A percentile compares a stretch with the other conserved stretches of the same genome.
Conservation (phyloP, 208 protist species). For the Crithidia brevicula region DNA sequence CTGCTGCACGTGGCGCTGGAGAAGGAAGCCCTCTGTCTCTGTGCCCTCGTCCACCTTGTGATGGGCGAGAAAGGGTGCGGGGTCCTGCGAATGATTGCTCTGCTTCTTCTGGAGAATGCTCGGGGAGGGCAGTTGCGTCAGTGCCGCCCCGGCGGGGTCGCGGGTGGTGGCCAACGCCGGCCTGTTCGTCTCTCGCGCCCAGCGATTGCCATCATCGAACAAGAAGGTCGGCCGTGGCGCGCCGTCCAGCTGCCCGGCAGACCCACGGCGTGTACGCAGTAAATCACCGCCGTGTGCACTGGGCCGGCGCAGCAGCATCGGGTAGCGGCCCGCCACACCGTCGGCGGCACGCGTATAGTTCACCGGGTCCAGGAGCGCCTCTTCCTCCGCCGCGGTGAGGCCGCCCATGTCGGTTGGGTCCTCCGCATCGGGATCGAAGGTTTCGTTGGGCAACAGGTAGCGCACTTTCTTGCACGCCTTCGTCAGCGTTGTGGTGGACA, state of each 20-base stretch:
- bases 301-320: constrained; percentile 33
- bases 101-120: constrained; percentile 11
- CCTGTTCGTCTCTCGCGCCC: constrained; percentile 47
- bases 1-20: constrained; percentile 66
- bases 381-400: constrained; percentile 36
- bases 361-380: constrained; percentile 47
- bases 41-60: too few relatives aligned
- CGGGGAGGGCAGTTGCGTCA: constrained; percentile 25
- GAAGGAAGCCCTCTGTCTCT: constrained; percentile 26
- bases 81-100: background rate
- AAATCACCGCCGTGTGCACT: constrained; percentile 29
- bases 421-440: constrained; percentile 41
- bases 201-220: constrained; percentile 47
- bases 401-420: constrained; percentile 39
- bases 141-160: constrained; percentile 35
- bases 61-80: constrained; percentile 30
- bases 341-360: constrained; percentile 36
- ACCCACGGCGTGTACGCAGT: background rate
- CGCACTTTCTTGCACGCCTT: constrained; percentile 58
- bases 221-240: constrained; percentile 34
- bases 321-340: constrained; percentile 20
- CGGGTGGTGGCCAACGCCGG: constrained; percentile 39
- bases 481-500: constrained; percentile 67
- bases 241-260: background rate
- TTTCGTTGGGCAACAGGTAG: constrained; percentile 44